phyloP scores from a whole-genome alignment of 2,329 filamentous ascomycete genomes.

The Clarireedia homoeocarpa region DNA sequence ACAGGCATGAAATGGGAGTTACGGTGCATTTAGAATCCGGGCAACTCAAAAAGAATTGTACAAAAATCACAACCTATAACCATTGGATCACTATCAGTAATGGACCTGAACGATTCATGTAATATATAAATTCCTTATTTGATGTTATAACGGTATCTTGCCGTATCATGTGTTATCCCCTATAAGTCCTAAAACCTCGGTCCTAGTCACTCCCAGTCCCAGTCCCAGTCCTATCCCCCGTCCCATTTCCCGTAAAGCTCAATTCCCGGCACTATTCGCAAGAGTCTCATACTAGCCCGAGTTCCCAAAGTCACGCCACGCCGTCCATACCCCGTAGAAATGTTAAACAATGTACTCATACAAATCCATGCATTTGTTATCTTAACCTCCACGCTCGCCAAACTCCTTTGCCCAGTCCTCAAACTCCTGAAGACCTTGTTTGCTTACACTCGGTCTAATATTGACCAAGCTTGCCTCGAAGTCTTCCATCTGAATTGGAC shows the following conservation, averaged over 20 bases:
- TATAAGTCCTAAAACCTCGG: too few relatives aligned
- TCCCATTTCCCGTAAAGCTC: background rate
- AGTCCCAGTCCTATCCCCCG: background rate
- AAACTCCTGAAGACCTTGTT: conserved; percentile 75
- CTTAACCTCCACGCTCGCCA: conserved; percentile 77
- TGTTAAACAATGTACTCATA: background rate
- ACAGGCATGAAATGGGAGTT: background rate
- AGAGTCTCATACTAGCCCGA: background rate
- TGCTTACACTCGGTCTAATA: conserved; percentile 85
- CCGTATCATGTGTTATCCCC: background rate
- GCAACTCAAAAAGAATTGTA: too few relatives aligned
- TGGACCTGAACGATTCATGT: too few relatives aligned
- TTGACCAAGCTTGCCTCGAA: conserved; percentile 77
- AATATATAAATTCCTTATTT: too few relatives aligned
- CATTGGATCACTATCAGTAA: too few relatives aligned
- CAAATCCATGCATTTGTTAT: background rate
- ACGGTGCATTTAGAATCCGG: conserved; percentile 2
- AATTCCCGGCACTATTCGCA: background rate
- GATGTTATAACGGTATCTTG: background rate
- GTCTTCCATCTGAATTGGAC: conserved; percentile 74
- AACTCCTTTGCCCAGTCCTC: conserved; percentile 93
- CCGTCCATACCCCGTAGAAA: background rate
- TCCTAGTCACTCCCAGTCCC: too few relatives aligned
- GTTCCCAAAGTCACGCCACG: background rate
- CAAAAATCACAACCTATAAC: too few relatives aligned